Percentiles rank a stretch among this genome's conserved stretches.
Evolutionary conservation across 176 grass and related monocot genomes (phyloP).

Genomic region (Tillandsia leiboldiana): DNA sequence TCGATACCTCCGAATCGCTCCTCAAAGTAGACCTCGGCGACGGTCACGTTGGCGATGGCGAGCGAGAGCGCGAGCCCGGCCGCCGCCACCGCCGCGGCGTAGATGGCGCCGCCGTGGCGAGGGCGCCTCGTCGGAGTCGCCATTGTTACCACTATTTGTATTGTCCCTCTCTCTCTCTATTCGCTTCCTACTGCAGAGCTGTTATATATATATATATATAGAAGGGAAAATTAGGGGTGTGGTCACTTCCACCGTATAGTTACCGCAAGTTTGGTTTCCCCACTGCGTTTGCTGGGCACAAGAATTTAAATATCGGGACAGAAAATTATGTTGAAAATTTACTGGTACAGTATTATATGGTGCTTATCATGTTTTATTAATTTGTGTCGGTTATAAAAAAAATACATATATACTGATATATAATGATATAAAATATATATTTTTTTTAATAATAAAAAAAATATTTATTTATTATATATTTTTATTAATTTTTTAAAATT

Average conservation of each 20-base stretch:
- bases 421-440: too few species aligned
- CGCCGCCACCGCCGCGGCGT: conserved; percentile 12
- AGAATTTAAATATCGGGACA: too few species aligned
- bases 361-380: too few species aligned
- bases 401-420: too few species aligned
- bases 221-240: background rate
- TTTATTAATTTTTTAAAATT: too few species aligned
- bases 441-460: too few species aligned
- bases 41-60: conserved; percentile 27
- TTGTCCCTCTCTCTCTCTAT: conserved; percentile 8
- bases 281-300: too few species aligned
- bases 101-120: background rate
- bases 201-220: conserved; percentile 24
- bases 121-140: conserved; percentile 30
- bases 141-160: background rate
- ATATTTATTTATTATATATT: too few species aligned
- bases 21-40: conserved; percentile 62
- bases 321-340: too few species aligned
- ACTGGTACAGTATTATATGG: too few species aligned
- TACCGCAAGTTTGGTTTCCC: background rate
- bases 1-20: conserved; percentile 76
- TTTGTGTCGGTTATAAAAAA: too few species aligned
- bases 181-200: background rate
- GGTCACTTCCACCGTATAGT: background rate
- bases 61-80: conserved; percentile 34